Percentiles rank a stretch among this genome's conserved stretches.
These are phyloP conservation scores for Casuarina glauca DNA, from an alignment of 306 rosid species.

Conservation along the genomic window DNA sequence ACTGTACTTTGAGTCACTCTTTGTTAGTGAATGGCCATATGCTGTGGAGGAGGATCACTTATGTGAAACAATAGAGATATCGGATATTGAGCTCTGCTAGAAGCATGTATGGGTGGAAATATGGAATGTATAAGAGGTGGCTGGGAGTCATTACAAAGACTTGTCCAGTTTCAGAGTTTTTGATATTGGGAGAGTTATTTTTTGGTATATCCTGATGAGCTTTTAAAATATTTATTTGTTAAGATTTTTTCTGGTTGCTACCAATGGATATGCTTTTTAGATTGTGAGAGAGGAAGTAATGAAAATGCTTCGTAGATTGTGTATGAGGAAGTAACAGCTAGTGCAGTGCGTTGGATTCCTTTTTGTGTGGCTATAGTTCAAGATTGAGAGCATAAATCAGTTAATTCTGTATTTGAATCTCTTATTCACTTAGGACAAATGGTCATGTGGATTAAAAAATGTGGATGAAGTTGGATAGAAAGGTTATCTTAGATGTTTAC, in stretches of 20 bases:
- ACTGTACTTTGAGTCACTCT: background rate
- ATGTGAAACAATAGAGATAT: background rate
- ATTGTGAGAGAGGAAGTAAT: background rate
- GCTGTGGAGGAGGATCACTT: background rate
- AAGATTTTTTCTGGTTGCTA: background rate
- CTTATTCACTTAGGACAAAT: background rate
- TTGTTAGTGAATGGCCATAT: background rate
- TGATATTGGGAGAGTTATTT: background rate
- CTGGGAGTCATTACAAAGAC: background rate
- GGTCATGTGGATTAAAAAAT: background rate
- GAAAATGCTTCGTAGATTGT: background rate
- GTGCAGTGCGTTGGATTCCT: background rate
- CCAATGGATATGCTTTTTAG: background rate
- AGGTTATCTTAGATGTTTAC: background rate
- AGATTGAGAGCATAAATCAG: background rate
- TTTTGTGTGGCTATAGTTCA: background rate
- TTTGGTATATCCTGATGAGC: background rate
- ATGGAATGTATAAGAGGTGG: background rate
- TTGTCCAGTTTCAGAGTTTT: background rate
- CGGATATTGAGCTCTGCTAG: background rate
- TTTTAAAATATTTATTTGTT: background rate
- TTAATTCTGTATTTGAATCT: background rate
- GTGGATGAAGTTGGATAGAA: background rate
- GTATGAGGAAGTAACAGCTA: background rate
- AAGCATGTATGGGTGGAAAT: background rate